Conservation (phyloP, 1,284 basidiomycete genomes). For the Cryptococcus sp. region DNA sequence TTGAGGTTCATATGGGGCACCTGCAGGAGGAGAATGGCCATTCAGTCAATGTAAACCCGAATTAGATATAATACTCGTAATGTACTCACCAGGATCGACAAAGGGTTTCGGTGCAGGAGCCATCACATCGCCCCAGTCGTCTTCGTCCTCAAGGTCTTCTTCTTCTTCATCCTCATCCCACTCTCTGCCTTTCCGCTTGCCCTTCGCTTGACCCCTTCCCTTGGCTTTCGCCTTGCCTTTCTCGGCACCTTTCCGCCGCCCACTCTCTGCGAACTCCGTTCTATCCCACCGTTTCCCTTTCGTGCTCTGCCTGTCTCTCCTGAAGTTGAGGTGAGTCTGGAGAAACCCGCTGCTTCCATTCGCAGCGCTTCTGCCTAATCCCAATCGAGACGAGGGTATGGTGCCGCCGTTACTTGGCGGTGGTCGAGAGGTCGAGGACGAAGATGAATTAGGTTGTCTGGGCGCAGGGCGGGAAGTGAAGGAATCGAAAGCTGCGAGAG, state of each 20-base stretch:
- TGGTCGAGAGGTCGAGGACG: background rate
- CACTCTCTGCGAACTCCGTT: slow-evolving; percentile 76
- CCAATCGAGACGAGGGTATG: slow-evolving; percentile 21
- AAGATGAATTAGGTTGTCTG: background rate
- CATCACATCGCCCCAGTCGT: slow-evolving; percentile 65
- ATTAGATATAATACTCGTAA: background rate
- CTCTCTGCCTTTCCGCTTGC: slow-evolving; percentile 40
- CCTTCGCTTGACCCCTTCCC: slow-evolving; percentile 25
- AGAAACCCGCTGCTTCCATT: slow-evolving; percentile 22
- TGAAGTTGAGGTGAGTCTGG: slow-evolving; percentile 51
- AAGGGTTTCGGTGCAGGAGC: slow-evolving; percentile 79
- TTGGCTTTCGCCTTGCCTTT: slow-evolving; percentile 45
- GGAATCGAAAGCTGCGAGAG: slow-evolving; percentile 17
- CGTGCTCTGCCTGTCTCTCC: slow-evolving; percentile 41
- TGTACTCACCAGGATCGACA: slow-evolving; percentile 53
- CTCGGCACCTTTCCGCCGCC: slow-evolving; percentile 58
- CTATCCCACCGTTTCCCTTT: slow-evolving; percentile 78
- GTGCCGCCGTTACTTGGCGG: background rate
- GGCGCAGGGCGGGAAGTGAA: slow-evolving; percentile 5
- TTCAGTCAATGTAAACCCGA: background rate
- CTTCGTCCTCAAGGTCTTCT: slow-evolving; percentile 53
- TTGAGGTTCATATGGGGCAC: slow-evolving; percentile 56
- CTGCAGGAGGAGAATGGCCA: slow-evolving; percentile 9
- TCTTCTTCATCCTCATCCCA: slow-evolving; percentile 52
- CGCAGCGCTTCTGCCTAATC: slow-evolving; percentile 9